These are phyloP conservation scores for Ochetophila trinervis DNA, from an alignment of 306 rosid species.

Conservation along the genomic window DNA sequence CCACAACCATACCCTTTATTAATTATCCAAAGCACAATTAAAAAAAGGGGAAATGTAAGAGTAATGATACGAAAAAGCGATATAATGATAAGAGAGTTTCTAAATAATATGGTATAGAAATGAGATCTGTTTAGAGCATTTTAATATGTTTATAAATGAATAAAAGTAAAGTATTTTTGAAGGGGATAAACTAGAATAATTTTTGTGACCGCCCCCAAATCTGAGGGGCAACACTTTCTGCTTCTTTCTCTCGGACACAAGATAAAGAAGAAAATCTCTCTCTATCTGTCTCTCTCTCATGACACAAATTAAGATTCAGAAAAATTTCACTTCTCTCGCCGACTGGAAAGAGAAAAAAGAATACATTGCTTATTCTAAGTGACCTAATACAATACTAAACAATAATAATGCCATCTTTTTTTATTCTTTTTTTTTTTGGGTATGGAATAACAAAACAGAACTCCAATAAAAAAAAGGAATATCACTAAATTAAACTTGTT, in stretches of 20 bases:
- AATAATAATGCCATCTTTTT: not conserved
- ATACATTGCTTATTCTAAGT: slow-evolving; percentile 2
- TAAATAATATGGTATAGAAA: slow-evolving; percentile 8
- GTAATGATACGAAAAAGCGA: slow-evolving; percentile 5
- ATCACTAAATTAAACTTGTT: too few species aligned
- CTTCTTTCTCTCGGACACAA: slow-evolving; percentile 69
- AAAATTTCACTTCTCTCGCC: slow-evolving; percentile 15
- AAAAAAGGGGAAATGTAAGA: slow-evolving; percentile 3
- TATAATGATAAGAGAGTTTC: slow-evolving; percentile 6
- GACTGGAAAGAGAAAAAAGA: slow-evolving; percentile 24
- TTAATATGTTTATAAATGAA: not conserved
- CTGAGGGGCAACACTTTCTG: slow-evolving; percentile 59
- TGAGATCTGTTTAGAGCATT: slow-evolving; percentile 27
- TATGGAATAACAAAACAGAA: not conserved
- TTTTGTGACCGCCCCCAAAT: slow-evolving; percentile 32
- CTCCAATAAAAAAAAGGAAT: too few species aligned
- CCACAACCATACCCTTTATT: slow-evolving; percentile 11
- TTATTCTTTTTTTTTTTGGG: not conserved
- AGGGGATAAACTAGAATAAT: slow-evolving; percentile 38
- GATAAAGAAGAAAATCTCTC: slow-evolving; percentile 17
- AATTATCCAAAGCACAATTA: not conserved
- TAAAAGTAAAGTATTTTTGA: slow-evolving; percentile 12
- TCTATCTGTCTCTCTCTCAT: slow-evolving; percentile 20
- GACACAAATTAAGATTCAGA: slow-evolving; percentile 43
- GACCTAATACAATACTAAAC: not conserved